Evolutionary conservation across 768 basidiomycete species (phyloP), one percentile per base, ranked within the genome.

Genomic region (Russula olivacea): DNA sequence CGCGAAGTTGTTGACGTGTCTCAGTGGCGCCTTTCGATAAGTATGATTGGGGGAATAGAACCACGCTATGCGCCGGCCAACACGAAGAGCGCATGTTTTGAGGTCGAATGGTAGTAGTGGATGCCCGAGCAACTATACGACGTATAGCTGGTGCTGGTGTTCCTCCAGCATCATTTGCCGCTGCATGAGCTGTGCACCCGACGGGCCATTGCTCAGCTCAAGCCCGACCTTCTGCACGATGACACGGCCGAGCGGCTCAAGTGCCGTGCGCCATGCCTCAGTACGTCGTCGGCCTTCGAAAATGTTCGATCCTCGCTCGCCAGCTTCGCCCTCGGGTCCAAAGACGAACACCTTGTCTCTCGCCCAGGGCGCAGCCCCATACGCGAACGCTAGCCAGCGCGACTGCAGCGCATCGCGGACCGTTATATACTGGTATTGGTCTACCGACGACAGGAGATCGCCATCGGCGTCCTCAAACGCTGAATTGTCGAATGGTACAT

Each of bases 291-390:
- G 74, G 3, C 85, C 84, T 59, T 84, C 83, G 59, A 91, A 88
- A 15, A 90, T 86, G 30, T 76, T 73, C 59, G 72, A 75, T 15
- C 81, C 83, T 52, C 89, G 81, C 72, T 89, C 88, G 51, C 89
- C 89, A 0, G 82, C 83, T 74, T 91, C 89, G 58, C 89, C 89
- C 71, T 91, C 89, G 0, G 89, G 89, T 4, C 89, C 89, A 67
- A 91, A 89, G 21, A 91, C 88, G 71, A 81, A 90, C 52, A 89
- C 81, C 73, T 83, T 87, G 62, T 83, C 81, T 62, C 80, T 81
- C 61, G 75, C 75, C 88, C 89, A 91, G 9, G 89, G 89, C 4
- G 76, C 80, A 71, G 87, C 84, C 6, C 87, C 88, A 71, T 88
- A 72, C 7, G 89, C 88, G 60, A 91, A 91, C 23, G 83, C 71